Evolutionary conservation across 2,329 filamentous ascomycete species (phyloP).

Genomic region (Pezicula radicicola): DNA sequence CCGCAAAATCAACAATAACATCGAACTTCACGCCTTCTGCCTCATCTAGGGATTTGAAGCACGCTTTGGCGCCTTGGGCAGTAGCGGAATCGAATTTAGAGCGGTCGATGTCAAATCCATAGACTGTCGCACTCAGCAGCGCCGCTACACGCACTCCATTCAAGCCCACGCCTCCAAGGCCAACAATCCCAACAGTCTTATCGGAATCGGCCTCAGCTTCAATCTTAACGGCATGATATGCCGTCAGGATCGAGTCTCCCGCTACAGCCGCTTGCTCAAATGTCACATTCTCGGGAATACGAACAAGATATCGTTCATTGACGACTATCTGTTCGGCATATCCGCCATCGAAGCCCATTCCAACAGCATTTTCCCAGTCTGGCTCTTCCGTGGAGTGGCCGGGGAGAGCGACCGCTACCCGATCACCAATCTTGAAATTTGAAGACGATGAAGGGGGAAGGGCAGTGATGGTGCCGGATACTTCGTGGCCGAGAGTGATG

Average conservation of each 20-base stretch:
- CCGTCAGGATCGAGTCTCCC: slow-evolving; percentile 5
- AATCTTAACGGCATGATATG: slow-evolving; percentile 10
- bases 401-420: slow-evolving; percentile 5
- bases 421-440: slow-evolving; percentile 4
- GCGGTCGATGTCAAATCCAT: slow-evolving; percentile 9
- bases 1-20: slow-evolving; percentile 12
- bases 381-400: not conserved
- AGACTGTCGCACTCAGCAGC: slow-evolving; percentile 9
- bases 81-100: slow-evolving; percentile 3
- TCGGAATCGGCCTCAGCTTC: slow-evolving; percentile 2
- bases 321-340: slow-evolving; percentile 7
- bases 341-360: slow-evolving; percentile 9
- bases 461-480: slow-evolving; percentile 5
- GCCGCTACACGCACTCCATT: slow-evolving; percentile 4
- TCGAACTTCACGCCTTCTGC: slow-evolving; percentile 2
- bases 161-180: slow-evolving; percentile 10
- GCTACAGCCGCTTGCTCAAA: slow-evolving; percentile 9
- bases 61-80: slow-evolving; percentile 7
- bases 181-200: slow-evolving; percentile 8
- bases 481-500: slow-evolving; percentile 12
- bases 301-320: not conserved
- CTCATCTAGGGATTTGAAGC: slow-evolving; percentile 6
- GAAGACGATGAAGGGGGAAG: too few relatives aligned
- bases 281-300: slow-evolving; percentile 7
- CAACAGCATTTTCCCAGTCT: too few relatives aligned